These are phyloP conservation scores for Penicillium hesseltinei DNA, from an alignment of 2,329 filamentous ascomycete genomes.

Conservation along the genomic window DNA sequence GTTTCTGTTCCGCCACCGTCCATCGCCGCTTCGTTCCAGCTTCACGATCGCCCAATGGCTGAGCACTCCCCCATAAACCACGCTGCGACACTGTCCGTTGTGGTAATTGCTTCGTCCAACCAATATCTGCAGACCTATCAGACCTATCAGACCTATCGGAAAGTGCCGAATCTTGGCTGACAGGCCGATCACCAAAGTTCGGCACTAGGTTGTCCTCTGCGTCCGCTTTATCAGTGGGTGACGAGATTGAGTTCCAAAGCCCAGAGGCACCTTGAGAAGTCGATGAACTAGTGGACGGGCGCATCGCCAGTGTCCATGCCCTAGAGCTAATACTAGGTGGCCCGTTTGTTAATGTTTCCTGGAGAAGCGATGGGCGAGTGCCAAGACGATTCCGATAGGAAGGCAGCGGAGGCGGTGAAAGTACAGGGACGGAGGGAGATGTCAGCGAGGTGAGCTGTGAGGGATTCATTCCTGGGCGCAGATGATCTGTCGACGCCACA, in stretches of 20 bases:
- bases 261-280: constrained; percentile 28
- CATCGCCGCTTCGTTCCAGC: constrained; percentile 34
- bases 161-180: constrained; percentile 14
- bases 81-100: constrained; percentile 34
- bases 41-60: constrained; percentile 30
- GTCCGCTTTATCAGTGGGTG: constrained; percentile 21
- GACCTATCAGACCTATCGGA: background rate
- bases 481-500: constrained; percentile 60
- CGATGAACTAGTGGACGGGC: constrained; percentile 22
- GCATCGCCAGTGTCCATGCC: constrained; percentile 23
- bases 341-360: constrained; percentile 27
- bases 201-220: constrained; percentile 36
- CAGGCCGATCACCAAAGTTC: constrained; percentile 35
- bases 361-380: constrained; percentile 28
- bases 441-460: constrained; percentile 26
- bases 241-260: constrained; percentile 36
- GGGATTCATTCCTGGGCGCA: constrained; percentile 49
- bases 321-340: constrained; percentile 19
- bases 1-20: constrained; percentile 38
- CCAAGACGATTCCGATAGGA: constrained; percentile 36
- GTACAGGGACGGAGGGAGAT: constrained; percentile 22
- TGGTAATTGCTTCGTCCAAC: constrained; percentile 25
- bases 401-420: constrained; percentile 25
- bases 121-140: constrained; percentile 1
- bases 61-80: constrained; percentile 40